Conservation (phyloP, 257 asterid genomes). For the Capsicum baccatum region DNA sequence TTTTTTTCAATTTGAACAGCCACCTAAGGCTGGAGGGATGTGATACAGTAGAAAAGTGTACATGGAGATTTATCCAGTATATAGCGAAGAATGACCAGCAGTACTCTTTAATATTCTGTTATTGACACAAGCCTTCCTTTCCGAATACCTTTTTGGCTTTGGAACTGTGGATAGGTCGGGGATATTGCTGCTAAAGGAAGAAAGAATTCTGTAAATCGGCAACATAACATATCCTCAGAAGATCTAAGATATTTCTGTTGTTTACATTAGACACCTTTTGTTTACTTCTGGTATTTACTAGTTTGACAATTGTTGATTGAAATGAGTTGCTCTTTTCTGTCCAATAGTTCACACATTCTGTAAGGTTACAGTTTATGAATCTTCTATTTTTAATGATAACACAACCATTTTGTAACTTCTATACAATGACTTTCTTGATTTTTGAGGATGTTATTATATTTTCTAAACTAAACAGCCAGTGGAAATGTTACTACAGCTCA, state of each 20-base stretch:
- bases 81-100: constrained; percentile 34
- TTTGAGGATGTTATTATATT: neutral
- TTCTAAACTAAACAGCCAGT: neutral
- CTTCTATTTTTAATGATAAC: constrained; percentile 3
- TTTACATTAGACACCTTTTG: constrained; percentile 24
- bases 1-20: constrained; percentile 38
- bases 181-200: neutral
- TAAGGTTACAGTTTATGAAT: neutral
- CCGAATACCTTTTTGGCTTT: constrained; percentile 13
- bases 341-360: neutral
- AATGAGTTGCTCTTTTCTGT: constrained; percentile 23
- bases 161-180: neutral
- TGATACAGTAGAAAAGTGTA: constrained; percentile 38
- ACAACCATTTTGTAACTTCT: constrained; percentile 14
- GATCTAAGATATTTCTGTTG: constrained; percentile 18
- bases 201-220: neutral
- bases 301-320: constrained; percentile 14
- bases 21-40: constrained; percentile 54
- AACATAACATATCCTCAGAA: constrained; percentile 9
- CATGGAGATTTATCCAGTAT: constrained; percentile 39
- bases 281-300: constrained; percentile 27
- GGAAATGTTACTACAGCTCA: neutral
- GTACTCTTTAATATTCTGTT: constrained; percentile 11
- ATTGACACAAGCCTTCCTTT: neutral
- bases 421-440: neutral